Evolutionary conservation across 306 rosid species (phyloP), one percentile per base, ranked within the genome.

Genomic region (Lithocarpus polystachyus): DNA sequence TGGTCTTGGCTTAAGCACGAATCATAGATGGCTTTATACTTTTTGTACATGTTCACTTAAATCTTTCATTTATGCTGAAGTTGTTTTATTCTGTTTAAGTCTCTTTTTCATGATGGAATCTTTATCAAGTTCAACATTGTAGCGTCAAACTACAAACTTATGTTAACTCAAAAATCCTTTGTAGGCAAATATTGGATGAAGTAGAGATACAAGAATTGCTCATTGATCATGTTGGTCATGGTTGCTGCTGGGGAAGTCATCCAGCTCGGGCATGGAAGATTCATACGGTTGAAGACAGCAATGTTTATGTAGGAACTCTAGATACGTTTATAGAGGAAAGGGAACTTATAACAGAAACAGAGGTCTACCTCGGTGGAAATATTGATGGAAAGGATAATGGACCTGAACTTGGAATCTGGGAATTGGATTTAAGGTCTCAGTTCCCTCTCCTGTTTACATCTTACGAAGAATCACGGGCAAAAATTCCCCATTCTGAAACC

Each of bases 221-320:
- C 51, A 91, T 93, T 77, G 99, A 95, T 86, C 96, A 91, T 74
- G 96, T 95, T 77, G 98, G 98, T 74, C 99, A 95, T 77, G 89
- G 92, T 26, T 93, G 96, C 74, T 95, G 98, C 79, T 95, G 99
- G 99, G 99, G 97, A 86, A 95, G 99, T 71, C 94, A 86, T 83
- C 98, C 99, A 5, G 99, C 99, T 82, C 85, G 96, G 73, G 91
- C 87, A 22, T 90, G 97, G 99, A 93, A 86, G 85, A 93, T 95
- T 82, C 84, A 68, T 64, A 89, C 89, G 3, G 92, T 95, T 56
- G 99, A 93, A 88, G 96, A 95, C 84, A 93, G 99, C 73, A 91
- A 91, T 59, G 97, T 95, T 62, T 90, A 95, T 77, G 87, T 95
- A 75, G 99, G 99, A 83, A 90, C 93, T 71, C 84, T 95, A 28